Evolutionary conservation across 1,139 yeast genomes (phyloP), one percentile per base, ranked within the genome.

Genomic region (Yamadazyma triangularis): DNA sequence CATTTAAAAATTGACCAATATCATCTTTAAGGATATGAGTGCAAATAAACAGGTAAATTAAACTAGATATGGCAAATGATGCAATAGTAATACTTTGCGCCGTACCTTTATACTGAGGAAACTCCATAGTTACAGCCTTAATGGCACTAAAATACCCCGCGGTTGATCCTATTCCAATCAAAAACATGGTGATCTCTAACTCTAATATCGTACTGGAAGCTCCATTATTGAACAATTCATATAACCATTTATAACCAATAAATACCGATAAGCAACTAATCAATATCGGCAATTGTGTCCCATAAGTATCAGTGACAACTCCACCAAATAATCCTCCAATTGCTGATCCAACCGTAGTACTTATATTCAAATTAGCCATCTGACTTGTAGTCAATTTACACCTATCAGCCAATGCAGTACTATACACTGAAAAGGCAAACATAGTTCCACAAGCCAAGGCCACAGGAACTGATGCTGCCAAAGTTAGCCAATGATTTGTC

Each of bases 81-180:
- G 66, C 60, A 32, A 60, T 59, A n/a, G 66, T 58, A 12, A 60
- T 44, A 36, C 63, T 56, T 38, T 59, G 65, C 8, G 66, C 65
- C 0, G 62, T 45, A 13, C 61, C 63, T 33, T 56, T 58, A 29
- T 34, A 50, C 18, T 49, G 47, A 7, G 64, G 64, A 31, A 60
- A 60, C 34, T 48, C 52, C 4, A 59, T 39, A 0, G 64, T 51
- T 4, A 60, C 63, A 2, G 65, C 65, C 35, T 60, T 60, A 10
- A 60, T 47, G 12, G 62, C 49, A 32, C 62, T 56, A 31, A 60
- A 60, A 34, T 60, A 60, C 4, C 62, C 62, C 2, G 60, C 40
- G 0, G 57, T 56, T 1, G 64, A 54, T 1, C 66, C 65, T 23
- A 57, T 40, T 4, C 66, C 66, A 15, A 58, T 42, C 12, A 55